phyloP scores from a whole-genome alignment of 2,329 filamentous ascomycete genomes.

The Monilinia fructigena region DNA sequence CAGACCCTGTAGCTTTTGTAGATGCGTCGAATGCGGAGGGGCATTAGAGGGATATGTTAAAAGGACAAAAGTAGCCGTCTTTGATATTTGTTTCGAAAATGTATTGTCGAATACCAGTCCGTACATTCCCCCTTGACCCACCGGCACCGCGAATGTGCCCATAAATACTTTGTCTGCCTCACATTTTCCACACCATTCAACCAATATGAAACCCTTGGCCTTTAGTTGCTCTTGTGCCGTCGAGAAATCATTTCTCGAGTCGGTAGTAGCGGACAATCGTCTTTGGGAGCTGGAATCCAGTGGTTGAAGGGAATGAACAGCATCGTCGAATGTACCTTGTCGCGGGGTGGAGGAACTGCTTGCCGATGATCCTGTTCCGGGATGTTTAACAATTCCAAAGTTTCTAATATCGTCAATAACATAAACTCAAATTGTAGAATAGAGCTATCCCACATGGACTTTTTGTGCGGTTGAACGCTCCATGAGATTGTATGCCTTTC shows the following conservation, averaged over 20 bases:
- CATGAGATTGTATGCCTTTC: constrained; percentile 91
- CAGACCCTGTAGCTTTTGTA: constrained; percentile 55
- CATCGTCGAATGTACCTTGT: constrained; percentile 31
- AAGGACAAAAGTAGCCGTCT: constrained; percentile 91
- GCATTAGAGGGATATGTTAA: constrained; percentile 87
- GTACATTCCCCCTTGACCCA: constrained; percentile 84
- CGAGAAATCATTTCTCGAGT: constrained; percentile 57
- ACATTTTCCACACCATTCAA: constrained; percentile 90
- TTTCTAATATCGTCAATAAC: constrained; percentile 55
- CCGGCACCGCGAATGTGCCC: constrained; percentile 77
- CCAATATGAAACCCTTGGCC: constrained; percentile 65
- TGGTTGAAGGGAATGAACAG: constrained; percentile 31
- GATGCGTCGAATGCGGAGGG: constrained; percentile 70
- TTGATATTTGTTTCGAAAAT: constrained; percentile 92
- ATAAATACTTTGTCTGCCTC: constrained; percentile 94
- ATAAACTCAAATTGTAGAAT: background rate
- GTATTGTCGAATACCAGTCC: constrained; percentile 98
- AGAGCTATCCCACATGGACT: constrained; percentile 68
- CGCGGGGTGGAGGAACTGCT: constrained; percentile 32
- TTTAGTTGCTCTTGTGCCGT: constrained; percentile 63
- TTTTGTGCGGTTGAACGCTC: constrained; percentile 97
- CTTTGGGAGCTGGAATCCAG: constrained; percentile 35
- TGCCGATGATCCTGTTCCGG: constrained; percentile 57
- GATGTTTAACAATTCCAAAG: constrained; percentile 97
- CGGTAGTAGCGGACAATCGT: constrained; percentile 48